These are phyloP conservation scores for Fraxinus floribunda DNA, from an alignment of 305 asterid species.

Conservation along the genomic window DNA sequence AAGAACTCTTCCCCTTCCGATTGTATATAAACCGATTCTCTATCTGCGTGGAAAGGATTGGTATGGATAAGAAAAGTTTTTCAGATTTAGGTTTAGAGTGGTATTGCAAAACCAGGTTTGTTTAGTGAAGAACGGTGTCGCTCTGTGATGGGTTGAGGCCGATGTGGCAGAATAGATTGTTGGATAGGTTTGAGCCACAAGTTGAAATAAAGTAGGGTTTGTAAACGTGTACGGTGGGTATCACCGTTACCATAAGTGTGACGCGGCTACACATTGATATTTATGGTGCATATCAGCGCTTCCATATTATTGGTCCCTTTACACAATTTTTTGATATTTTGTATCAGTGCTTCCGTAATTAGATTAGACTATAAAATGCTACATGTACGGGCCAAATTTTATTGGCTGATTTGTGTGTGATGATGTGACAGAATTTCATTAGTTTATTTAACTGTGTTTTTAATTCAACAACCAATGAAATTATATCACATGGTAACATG, in stretches of 20 bases:
- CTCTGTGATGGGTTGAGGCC: background rate
- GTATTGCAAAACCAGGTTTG: background rate
- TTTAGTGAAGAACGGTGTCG: background rate
- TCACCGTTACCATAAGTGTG: background rate
- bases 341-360: too few relatives aligned
- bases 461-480: too few relatives aligned
- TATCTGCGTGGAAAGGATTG: background rate
- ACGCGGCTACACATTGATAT: background rate
- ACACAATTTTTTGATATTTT: too few relatives aligned
- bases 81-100: background rate
- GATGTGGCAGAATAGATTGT: background rate
- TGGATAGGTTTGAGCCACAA: slow-evolving; percentile 17
- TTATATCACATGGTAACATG: too few relatives aligned
- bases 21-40: background rate
- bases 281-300: background rate
- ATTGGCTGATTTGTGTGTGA: too few relatives aligned
- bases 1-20: background rate
- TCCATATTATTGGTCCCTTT: too few relatives aligned
- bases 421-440: too few relatives aligned
- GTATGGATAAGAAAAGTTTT: background rate
- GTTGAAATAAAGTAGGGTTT: background rate
- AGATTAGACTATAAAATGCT: too few relatives aligned
- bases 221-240: too few relatives aligned
- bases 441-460: too few relatives aligned
- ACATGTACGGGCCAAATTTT: too few relatives aligned